A percentile compares a stretch with the other conserved stretches of the same genome.
Conservation (phyloP, 2,329 filamentous ascomycete species). For the Fusarium sp. region DNA sequence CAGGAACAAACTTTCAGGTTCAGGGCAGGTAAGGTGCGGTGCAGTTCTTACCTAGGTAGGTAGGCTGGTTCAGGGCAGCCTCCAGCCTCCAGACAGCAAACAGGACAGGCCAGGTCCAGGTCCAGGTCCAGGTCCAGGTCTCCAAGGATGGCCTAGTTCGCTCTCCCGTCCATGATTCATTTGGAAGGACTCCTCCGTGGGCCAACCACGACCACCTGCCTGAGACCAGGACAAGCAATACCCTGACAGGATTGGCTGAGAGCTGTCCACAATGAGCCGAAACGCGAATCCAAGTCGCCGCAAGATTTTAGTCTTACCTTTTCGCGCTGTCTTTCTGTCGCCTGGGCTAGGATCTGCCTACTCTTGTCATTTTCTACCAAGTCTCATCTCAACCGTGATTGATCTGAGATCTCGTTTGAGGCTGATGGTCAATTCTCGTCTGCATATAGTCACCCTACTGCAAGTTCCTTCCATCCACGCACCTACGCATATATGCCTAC, state of each 20-base stretch:
- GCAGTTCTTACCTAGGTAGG: neutral
- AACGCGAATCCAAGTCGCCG: slow-evolving; percentile 14
- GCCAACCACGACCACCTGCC: slow-evolving; percentile 19
- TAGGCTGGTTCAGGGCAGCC: slow-evolving; percentile 10
- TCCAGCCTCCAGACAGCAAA: neutral
- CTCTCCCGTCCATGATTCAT: slow-evolving; percentile 8
- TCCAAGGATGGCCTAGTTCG: neutral
- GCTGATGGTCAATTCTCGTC: slow-evolving; percentile 40
- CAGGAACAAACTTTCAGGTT: slow-evolving; percentile 18
- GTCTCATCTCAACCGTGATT: slow-evolving; percentile 23
- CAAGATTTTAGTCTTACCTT: slow-evolving; percentile 32
- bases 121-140: neutral
- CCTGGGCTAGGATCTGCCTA: neutral
- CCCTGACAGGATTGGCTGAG: neutral
- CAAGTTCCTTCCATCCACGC: neutral
- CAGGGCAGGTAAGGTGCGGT: slow-evolving; percentile 3
- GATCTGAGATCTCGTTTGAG: slow-evolving; percentile 45
- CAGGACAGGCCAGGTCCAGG: neutral
- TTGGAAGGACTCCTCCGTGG: slow-evolving; percentile 33
- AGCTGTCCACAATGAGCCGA: slow-evolving; percentile 15
- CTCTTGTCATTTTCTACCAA: slow-evolving; percentile 43
- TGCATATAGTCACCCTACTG: slow-evolving; percentile 31
- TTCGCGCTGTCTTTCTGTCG: slow-evolving; percentile 22
- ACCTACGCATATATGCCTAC: neutral
- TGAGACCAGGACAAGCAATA: neutral